Base-by-base conservation (phyloP, 1,284 basidiomycete species). In the Meira nashicola region DNA sequence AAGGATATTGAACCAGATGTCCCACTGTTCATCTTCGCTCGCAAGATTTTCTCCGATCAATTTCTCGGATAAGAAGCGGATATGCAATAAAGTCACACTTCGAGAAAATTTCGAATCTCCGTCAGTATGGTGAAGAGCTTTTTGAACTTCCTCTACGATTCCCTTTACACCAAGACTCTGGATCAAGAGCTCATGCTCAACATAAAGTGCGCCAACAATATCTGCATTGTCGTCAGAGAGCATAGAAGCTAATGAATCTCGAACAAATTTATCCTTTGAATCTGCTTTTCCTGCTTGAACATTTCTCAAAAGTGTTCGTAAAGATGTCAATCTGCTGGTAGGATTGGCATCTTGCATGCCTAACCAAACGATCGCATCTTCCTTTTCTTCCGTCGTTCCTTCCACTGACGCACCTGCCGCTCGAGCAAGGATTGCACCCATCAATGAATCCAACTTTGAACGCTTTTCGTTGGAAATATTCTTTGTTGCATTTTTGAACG, bases 301-400 rank as follows among this genome's bases (percentile, higher is more conserved):
- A 23, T 19, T 33, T 12, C 19, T 12, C 11, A 37, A 11, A 15
- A 54, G 51, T 9, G 51, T 14, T 17, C 37, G 23, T 10, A 54
- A 17, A 19, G 51, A 19, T n/a, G 37, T 19, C 4, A 37, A 12
- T n/a, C 51, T 40, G 19, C 15, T 41, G 8, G 19, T 37, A 15
- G 51, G 28, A 23, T 25, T 8, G n/a, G 51, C 23, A 17, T 54
- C 51, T 15, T 54, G 37, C 37, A 54, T 33, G 21, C 37, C 23
- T 8, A 54, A 33, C 51, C 51, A 54, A 28, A 39, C n/a, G 14
- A 21, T 15, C 11, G 19, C 11, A 15, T 11, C 38, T 12, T n/a
- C 54, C n/a, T 55, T 39, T 33, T 40, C 54, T 9, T 55, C 54
- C 17, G 7, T 51, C n/a, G 14, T 47, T 21, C 17, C 54, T n/a